These are phyloP conservation scores for Cinnamomum micranthum DNA, from an alignment of 164 flowering plant genomes.

Conservation along the genomic window DNA sequence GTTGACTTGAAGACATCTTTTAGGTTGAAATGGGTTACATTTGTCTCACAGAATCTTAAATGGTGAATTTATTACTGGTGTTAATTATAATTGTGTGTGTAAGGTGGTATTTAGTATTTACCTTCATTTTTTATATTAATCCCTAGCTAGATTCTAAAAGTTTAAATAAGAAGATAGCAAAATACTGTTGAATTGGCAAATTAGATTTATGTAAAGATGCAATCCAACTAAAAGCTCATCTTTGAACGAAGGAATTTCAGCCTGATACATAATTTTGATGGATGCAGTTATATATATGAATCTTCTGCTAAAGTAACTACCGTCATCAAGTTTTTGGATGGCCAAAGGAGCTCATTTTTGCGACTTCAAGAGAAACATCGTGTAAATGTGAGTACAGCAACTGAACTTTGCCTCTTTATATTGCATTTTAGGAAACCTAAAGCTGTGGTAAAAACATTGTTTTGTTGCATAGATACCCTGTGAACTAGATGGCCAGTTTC, in stretches of 20 bases:
- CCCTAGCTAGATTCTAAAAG: no score
- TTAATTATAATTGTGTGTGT: no score
- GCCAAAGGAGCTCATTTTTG: conserved; percentile 58
- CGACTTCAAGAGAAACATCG: conserved; percentile 80
- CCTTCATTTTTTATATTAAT: no score
- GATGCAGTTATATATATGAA: conserved; percentile 73
- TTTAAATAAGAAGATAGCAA: no score
- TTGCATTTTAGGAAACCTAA: not conserved
- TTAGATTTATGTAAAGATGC: not conserved
- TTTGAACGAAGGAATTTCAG: not conserved
- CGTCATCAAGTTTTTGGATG: conserved; percentile 48
- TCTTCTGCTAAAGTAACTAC: conserved; percentile 57
- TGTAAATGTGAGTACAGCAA: conserved; percentile 44
- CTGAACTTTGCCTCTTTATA: not conserved
- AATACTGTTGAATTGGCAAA: no score
- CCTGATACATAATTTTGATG: not conserved
- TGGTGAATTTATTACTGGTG: no score
- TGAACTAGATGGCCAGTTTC: conserved; percentile 79
- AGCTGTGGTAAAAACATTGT: conserved; percentile 1
- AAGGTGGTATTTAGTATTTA: no score
- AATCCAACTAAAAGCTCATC: not conserved
- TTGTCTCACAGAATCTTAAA: no score
- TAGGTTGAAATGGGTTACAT: no score
- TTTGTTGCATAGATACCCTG: conserved; percentile 48
- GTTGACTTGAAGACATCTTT: not conserved